Conservation (phyloP, 2,329 filamentous ascomycete species). For the Sclerotinia borealis region DNA sequence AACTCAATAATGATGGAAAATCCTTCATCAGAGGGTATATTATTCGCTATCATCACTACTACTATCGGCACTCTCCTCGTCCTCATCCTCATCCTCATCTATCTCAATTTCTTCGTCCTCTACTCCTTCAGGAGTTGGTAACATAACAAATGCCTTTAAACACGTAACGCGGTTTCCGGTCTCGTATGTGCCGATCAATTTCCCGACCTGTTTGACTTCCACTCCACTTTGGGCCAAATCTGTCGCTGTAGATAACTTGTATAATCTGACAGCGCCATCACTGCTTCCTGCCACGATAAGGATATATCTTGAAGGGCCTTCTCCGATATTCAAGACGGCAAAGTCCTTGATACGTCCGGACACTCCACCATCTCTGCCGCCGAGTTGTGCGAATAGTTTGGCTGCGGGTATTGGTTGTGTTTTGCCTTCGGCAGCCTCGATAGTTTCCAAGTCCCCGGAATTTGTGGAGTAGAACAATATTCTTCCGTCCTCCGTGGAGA, state of each 20-base stretch:
- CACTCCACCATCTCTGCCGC: slow-evolving; percentile 63
- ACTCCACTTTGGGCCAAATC: slow-evolving; percentile 32
- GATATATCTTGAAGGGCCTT: slow-evolving; percentile 36
- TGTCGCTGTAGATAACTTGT: slow-evolving; percentile 48
- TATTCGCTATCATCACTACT: slow-evolving; percentile 31
- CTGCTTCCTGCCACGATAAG: slow-evolving; percentile 72
- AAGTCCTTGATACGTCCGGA: slow-evolving; percentile 87
- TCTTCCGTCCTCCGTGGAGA: slow-evolving; percentile 86
- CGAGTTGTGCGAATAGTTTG: slow-evolving; percentile 67
- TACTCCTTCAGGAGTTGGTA: slow-evolving; percentile 55
- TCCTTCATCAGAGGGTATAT: slow-evolving; percentile 25
- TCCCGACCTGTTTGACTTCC: slow-evolving; percentile 30
- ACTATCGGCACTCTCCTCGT: slow-evolving; percentile 16
- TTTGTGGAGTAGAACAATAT: slow-evolving; percentile 76
- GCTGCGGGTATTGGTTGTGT: slow-evolving; percentile 51
- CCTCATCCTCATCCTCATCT: slow-evolving; percentile 26
- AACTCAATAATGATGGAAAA: neutral
- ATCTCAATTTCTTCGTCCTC: slow-evolving; percentile 39
- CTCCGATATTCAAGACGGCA: slow-evolving; percentile 44
- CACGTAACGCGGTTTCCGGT: slow-evolving; percentile 89
- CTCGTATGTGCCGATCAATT: slow-evolving; percentile 71
- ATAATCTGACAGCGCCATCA: slow-evolving; percentile 78
- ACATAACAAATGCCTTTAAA: slow-evolving; percentile 79
- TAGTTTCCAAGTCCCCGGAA: slow-evolving; percentile 38
- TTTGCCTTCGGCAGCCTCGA: slow-evolving; percentile 33